Conservation (phyloP, 1,284 basidiomycete species). For the Schizophyllum amplum region DNA sequence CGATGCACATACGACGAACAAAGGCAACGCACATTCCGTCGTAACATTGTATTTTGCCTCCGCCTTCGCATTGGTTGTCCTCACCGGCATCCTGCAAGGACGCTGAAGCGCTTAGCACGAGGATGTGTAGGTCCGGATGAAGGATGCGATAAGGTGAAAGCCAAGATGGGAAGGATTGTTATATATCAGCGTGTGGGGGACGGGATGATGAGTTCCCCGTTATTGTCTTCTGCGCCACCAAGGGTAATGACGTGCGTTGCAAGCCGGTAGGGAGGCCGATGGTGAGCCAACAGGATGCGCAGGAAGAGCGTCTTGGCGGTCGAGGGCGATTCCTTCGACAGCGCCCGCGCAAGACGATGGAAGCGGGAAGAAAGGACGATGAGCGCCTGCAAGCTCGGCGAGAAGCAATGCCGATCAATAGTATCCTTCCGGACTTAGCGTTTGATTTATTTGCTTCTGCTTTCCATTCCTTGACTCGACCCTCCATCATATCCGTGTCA, state of each 20-base stretch:
- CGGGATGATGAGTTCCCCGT: not conserved
- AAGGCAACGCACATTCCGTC: conserved; percentile 55
- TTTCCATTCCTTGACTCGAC: not conserved
- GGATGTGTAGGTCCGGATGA: not conserved
- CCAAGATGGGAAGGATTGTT: not conserved
- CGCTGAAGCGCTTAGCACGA: not conserved
- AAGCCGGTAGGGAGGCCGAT: not conserved
- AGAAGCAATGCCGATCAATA: not conserved
- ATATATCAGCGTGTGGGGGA: not conserved
- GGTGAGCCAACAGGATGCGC: not conserved
- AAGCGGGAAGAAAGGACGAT: not conserved
- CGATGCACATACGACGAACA: conserved; percentile 3
- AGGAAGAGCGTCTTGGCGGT: not conserved
- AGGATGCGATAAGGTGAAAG: not conserved
- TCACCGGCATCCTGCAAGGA: conserved; percentile 25
- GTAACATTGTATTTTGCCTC: conserved; percentile 74
- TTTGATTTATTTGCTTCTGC: not conserved
- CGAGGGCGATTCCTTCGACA: not conserved
- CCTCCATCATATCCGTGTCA: not conserved
- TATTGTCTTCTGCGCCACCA: not conserved
- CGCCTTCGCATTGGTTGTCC: conserved; percentile 35
- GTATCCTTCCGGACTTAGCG: not conserved
- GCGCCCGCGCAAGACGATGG: not conserved
- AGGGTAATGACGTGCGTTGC: not conserved
- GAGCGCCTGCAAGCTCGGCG: not conserved